Evolutionary conservation across 768 basidiomycete species (phyloP), one percentile per base, ranked within the genome.

Genomic region (Pholiota microspora): DNA sequence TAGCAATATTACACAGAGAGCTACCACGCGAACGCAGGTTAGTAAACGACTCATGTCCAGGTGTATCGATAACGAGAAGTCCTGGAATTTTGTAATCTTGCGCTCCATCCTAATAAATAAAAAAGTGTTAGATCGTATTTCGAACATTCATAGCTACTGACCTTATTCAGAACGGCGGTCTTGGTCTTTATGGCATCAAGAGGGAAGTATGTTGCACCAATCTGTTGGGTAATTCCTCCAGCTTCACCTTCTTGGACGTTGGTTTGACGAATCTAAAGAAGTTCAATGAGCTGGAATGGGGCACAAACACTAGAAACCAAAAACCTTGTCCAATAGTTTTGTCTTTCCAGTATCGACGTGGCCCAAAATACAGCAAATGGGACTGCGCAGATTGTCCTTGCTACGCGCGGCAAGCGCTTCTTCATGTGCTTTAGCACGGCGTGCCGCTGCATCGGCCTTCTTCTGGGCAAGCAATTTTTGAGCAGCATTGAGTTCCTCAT

Each of bases 341-440:
- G 97, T 99, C 75, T 99, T 99, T 56, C 97, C 97, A 3, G 95
- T 98, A 78, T 99, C 97, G 81, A 99, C 97, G 69, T 99, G 97
- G 56, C 97, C 97, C 58, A 99, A 72, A 64, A 99, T 99, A 82
- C 96, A 98, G 68, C 96, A 98, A 67, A 99, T 99, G 12, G 97
- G 97, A 68, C 89, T 92, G 38, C 97, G 89, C 45, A 99, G 73
- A 67, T 98, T 75, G 61, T 98, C 94, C 70, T 91, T 94, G 68
- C 74, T 92, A 49, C 92, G 74, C 3, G 89, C 90, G 36, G 94
- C 91, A 55, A 95, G 69, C 2, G 97, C 95, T 25, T 83, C 88
- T 69, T 91, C 85, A 61, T 88, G 89, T 7, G 89, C 86, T 64
- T 93, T 88, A 42, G 84, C 81, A 48, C 82, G 81, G 40, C 93